Conservation (phyloP, 768 basidiomycete species). For the Suillus fuscotomentosus region DNA sequence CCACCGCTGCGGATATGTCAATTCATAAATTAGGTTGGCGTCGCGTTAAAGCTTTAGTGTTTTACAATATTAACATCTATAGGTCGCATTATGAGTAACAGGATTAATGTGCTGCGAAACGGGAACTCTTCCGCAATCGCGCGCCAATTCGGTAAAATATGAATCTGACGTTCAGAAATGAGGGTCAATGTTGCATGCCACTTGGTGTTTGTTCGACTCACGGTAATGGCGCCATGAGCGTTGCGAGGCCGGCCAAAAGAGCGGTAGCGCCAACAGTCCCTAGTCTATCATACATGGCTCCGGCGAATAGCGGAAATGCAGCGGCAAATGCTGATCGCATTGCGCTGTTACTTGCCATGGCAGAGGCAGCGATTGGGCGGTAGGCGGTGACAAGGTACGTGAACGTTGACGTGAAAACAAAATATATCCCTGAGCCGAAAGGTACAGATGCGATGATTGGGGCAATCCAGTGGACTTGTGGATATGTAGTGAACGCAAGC, state of each 20-base stretch:
- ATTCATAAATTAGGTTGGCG: background rate
- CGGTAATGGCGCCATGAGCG: conserved; percentile 62
- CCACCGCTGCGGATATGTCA: background rate
- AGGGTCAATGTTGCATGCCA: background rate
- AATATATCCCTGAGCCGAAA: conserved; percentile 56
- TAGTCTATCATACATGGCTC: conserved; percentile 48
- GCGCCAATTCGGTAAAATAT: conserved; percentile 48
- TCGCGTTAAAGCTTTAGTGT: background rate
- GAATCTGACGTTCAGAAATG: conserved; percentile 32
- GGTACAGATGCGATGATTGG: conserved; percentile 44
- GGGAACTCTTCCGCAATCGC: conserved; percentile 40
- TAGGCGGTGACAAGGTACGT: conserved; percentile 55
- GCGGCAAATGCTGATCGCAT: conserved; percentile 46
- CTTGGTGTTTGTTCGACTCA: conserved; percentile 29
- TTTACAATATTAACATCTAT: background rate
- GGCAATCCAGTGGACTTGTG: conserved; percentile 44
- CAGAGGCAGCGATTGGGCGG: conserved; percentile 53
- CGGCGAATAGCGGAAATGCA: conserved; percentile 52
- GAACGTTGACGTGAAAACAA: conserved; percentile 68
- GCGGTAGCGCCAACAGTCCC: conserved; percentile 74
- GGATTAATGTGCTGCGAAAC: conserved; percentile 34
- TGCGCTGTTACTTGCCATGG: conserved; percentile 66
- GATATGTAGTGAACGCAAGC: conserved; percentile 55
- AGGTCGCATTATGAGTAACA: background rate
- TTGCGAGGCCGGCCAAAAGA: conserved; percentile 65